phyloP scores from a whole-genome alignment of 140 eudicot genomes.

The Bidens hawaiensis region DNA sequence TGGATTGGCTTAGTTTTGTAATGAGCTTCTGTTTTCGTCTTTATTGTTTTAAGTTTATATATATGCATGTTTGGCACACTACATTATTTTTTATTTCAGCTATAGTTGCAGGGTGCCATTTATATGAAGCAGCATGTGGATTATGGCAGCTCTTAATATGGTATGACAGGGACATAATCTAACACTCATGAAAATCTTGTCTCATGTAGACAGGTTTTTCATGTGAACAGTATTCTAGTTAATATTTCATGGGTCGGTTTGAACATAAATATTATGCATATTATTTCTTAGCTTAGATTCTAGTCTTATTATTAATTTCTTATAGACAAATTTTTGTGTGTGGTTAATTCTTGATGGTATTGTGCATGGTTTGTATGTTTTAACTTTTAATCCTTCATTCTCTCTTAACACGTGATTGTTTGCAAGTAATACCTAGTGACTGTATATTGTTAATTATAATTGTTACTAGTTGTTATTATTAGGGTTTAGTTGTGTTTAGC shows the following conservation, averaged over 20 bases:
- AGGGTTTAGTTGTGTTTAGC: no score
- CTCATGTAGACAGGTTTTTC: slow-evolving; percentile 31
- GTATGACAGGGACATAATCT: slow-evolving; percentile 60
- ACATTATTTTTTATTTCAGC: slow-evolving; percentile 47
- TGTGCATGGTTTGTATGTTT: background rate
- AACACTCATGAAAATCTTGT: slow-evolving; percentile 32
- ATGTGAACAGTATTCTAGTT: slow-evolving; percentile 1
- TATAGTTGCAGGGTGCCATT: slow-evolving; percentile 55
- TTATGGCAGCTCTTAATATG: slow-evolving; percentile 50
- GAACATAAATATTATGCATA: background rate
- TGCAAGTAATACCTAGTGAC: background rate
- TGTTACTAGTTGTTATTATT: no score
- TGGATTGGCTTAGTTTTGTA: slow-evolving; percentile 15
- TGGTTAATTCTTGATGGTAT: slow-evolving; percentile 7
- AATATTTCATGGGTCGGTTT: no score
- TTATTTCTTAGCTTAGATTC: background rate
- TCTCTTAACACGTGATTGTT: background rate
- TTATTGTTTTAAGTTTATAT: slow-evolving; percentile 17
- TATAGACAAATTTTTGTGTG: background rate
- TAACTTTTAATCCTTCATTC: background rate
- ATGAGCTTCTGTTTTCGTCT: slow-evolving; percentile 2
- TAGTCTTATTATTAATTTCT: background rate
- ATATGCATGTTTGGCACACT: slow-evolving; percentile 41
- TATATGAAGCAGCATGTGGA: slow-evolving; percentile 64
- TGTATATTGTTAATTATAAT: no score